These are phyloP conservation scores for Trypanosoma cruzi DNA, from an alignment of 208 protist species.

Conservation along the genomic window DNA sequence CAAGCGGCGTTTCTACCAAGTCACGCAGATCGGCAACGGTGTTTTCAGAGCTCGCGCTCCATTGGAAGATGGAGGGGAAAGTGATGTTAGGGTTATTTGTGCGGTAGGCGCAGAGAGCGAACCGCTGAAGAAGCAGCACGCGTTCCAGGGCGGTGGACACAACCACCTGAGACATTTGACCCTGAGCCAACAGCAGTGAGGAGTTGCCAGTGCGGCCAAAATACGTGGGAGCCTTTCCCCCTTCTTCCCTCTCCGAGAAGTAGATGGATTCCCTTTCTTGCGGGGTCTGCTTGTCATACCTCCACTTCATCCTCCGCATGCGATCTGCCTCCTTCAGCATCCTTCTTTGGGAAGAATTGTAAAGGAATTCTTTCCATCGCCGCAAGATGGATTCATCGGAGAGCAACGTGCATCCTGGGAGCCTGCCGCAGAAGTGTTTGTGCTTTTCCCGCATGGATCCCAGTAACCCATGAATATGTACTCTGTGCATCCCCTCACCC, in stretches of 20 bases:
- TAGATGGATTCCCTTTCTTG: slow-evolving; percentile 9
- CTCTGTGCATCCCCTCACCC: slow-evolving; percentile 22
- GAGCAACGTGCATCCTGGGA: slow-evolving; percentile 23
- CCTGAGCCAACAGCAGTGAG: neutral
- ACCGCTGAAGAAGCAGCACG: slow-evolving; percentile 9
- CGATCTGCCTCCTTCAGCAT: neutral
- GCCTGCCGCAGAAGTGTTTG: slow-evolving; percentile 3
- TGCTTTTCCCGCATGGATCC: neutral
- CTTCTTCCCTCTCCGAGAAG: neutral
- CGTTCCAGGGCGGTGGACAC: slow-evolving; percentile 6
- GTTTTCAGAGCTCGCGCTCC: neutral
- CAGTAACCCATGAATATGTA: neutral
- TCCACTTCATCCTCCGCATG: slow-evolving; percentile 22
- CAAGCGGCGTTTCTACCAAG: slow-evolving; percentile 47
- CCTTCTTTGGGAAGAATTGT: neutral
- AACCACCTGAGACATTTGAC: neutral
- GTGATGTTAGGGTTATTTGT: slow-evolving; percentile 27
- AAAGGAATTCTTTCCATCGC: neutral
- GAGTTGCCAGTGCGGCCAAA: slow-evolving; percentile 23
- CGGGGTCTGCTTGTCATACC: slow-evolving; percentile 6
- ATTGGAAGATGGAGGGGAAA: slow-evolving; percentile 17
- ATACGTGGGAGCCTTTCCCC: slow-evolving; percentile 2
- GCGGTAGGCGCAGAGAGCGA: slow-evolving; percentile 51
- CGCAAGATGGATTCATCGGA: slow-evolving; percentile 16
- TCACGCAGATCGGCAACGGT: slow-evolving; percentile 24